Base-by-base conservation (phyloP, 345 rosid genomes). In the Populus nigra region DNA sequence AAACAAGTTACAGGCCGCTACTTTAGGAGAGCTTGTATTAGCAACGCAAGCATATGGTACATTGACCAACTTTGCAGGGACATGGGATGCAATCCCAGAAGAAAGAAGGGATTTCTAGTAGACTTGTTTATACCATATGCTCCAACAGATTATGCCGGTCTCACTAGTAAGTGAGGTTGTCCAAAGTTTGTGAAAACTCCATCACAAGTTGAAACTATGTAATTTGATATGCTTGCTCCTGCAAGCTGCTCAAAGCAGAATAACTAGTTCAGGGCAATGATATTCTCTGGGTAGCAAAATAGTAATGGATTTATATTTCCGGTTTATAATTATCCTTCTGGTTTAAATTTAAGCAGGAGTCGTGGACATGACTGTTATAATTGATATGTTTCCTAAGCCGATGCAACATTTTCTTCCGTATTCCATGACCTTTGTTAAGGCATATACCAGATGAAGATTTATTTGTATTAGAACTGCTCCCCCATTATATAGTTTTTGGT, bases 1-100 rank as follows among this genome's bases (percentile, higher is more conserved):
- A 85, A 74, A 63, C 73, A 33, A 18, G 73, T 75, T 5, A 23
- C 36, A 5, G 68, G 77, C 59, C 25, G 68, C 25, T 27, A 62
- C 27, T 80, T 36, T 39, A 29, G 79, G 65, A 84, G 80, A 70
- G 78, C 86, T 7, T 83, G 85, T 12, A 67, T 79, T 35, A 72
- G 79, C 22, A 33, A 67, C 49, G 31, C 73, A 4, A 74, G 81
- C 47, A 85, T 81, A 41, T 79, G 84, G 83, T 74, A 81, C 79
- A 76, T 41, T 70, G 86, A 79, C 66, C 85, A 83, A 57, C 74
- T 85, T 25, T 87, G 89, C 86, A 87, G 79, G 74, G 88, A 87
- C 77, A 81, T 85, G 84, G 81, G 84, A 55, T 81, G 77, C 72
- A 79, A 81, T 72, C 77, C 84, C 23, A 81, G 76, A 63, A 85